Evolutionary conservation across 2,329 filamentous ascomycete species (phyloP), one percentile per base, ranked within the genome.

Genomic region (Pseudogymnoascus sp.): DNA sequence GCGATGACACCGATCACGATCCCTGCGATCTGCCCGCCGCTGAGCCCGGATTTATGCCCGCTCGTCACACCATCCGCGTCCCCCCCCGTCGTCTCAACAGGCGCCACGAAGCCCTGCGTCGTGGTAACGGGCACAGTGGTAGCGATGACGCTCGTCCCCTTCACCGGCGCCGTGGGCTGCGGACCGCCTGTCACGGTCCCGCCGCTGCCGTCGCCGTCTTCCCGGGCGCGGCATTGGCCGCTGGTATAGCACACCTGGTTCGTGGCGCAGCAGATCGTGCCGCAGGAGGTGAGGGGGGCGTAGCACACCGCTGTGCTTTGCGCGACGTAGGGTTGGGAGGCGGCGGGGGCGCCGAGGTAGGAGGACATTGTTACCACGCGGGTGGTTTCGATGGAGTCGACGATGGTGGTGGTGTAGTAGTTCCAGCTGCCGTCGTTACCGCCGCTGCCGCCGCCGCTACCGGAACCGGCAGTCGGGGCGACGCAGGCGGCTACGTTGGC

Each of bases 1-100:
- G 82, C 82, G 59, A 93, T 79, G 10, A 85, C 83, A 66, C 89
- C 89, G 63, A 93, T 87, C 67, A 93, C 89, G 70, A 93, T 93
- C 65, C 89, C 89, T 15, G 90, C 89, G 69, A 93, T 93, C 65
- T 88, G 89, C 61, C 89, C 89, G 46, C 80, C 83, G 69, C 86
- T 89, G 62, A 93, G 80, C 17, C 72, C 76, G 46, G 76, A 74
- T 63, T 76, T 31, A 64, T 26, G 9, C 37, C 11, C 6, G 59
- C 17, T 53, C 1, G 65, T 59, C 42, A 64, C 71, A 59, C 26
- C 26, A 3, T 26, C 23, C 4, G 26, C 26, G 7, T 9, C 7
- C 1, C 7, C 6, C 26, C 79, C 79, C 53, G 79, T 82, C 6
- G 82, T 82, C 3, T 81, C 78, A n/a, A 83, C 81, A 42, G 80